Evolutionary conservation across 305 asterid species (phyloP).

Genomic region (Solanum hybrid): DNA sequence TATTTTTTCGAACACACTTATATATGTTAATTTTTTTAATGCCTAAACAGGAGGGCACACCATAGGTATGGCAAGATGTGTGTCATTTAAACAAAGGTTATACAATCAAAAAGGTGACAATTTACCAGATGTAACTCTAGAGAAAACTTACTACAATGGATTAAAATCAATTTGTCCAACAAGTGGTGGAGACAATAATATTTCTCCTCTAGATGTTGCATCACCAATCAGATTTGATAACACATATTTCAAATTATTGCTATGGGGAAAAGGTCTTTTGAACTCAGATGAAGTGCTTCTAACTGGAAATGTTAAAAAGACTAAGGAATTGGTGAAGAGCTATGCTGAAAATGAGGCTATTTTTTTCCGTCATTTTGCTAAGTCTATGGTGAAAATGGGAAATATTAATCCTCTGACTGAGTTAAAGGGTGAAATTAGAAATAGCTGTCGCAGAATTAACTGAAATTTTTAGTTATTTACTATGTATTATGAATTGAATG

Average conservation of each 20-base stretch:
- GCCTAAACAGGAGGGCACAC: constrained; percentile 46
- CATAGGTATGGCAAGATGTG: constrained; percentile 61
- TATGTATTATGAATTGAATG: not conserved
- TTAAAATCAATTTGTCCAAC: constrained; percentile 56
- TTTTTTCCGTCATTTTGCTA: constrained; percentile 61
- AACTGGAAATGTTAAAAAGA: constrained; percentile 38
- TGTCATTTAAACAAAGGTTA: constrained; percentile 47
- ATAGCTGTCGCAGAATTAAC: constrained; percentile 51
- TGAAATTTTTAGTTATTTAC: constrained; percentile 7
- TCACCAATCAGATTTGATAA: constrained; percentile 75
- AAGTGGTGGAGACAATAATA: constrained; percentile 62
- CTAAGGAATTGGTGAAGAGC: constrained; percentile 34
- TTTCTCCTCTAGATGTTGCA: constrained; percentile 62
- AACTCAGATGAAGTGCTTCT: constrained; percentile 62
- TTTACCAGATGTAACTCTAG: constrained; percentile 55
- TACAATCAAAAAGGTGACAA: constrained; percentile 77
- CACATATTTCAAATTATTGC: constrained; percentile 55
- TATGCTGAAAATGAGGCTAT: constrained; percentile 53
- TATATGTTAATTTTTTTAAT: not conserved
- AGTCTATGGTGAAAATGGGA: constrained; percentile 83
- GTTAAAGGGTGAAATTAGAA: constrained; percentile 56
- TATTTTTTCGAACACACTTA: not conserved
- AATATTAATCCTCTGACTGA: constrained; percentile 56
- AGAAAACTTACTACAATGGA: constrained; percentile 49
- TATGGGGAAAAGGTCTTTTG: constrained; percentile 65